Conservation (phyloP, 2,329 filamentous ascomycete species). For the Pyrenophora tritici-repentis region DNA sequence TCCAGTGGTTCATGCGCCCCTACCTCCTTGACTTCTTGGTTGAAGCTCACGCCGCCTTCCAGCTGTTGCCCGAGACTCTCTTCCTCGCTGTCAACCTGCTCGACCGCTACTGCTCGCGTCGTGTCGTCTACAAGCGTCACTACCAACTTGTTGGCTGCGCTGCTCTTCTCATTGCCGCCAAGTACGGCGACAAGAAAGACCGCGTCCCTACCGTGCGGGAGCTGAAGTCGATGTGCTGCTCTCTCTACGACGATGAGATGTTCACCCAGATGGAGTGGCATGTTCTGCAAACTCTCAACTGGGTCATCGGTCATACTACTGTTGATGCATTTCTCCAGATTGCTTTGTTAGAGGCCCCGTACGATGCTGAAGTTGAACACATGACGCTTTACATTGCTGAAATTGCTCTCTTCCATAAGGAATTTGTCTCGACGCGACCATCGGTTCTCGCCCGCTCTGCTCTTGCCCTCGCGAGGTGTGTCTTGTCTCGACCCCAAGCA, state of each 20-base stretch:
- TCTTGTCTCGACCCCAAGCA: constrained; percentile 78
- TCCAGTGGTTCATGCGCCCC: constrained; percentile 99
- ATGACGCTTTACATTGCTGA: constrained; percentile 95
- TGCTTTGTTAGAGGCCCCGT: constrained; percentile 74
- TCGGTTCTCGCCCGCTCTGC: constrained; percentile 89
- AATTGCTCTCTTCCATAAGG: constrained; percentile 93
- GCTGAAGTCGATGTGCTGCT: constrained; percentile 98
- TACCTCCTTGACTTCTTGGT: constrained; percentile 98
- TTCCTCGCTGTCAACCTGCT: constrained; percentile 96
- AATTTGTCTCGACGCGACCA: constrained; percentile 91
- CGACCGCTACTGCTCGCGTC: constrained; percentile 95
- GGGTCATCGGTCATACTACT: constrained; percentile 94
- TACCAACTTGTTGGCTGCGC: constrained; percentile 98
- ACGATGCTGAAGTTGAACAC: constrained; percentile 87
- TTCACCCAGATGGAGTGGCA: constrained; percentile 99
- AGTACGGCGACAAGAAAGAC: constrained; percentile 99
- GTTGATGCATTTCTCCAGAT: constrained; percentile 92
- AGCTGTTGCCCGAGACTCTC: constrained; percentile 89
- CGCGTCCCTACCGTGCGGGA: constrained; percentile 96
- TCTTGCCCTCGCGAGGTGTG: constrained; percentile 82
- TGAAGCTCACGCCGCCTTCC: constrained; percentile 94
- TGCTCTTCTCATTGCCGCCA: constrained; percentile 92
- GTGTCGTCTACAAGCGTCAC: constrained; percentile 98
- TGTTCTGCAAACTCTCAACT: constrained; percentile 94
- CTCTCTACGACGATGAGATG: constrained; percentile 98